Percentiles rank a stretch among this genome's conserved stretches.
phyloP scores from a whole-genome alignment of 2,329 filamentous ascomycete species.

The Trichoderma cornu-damae region DNA sequence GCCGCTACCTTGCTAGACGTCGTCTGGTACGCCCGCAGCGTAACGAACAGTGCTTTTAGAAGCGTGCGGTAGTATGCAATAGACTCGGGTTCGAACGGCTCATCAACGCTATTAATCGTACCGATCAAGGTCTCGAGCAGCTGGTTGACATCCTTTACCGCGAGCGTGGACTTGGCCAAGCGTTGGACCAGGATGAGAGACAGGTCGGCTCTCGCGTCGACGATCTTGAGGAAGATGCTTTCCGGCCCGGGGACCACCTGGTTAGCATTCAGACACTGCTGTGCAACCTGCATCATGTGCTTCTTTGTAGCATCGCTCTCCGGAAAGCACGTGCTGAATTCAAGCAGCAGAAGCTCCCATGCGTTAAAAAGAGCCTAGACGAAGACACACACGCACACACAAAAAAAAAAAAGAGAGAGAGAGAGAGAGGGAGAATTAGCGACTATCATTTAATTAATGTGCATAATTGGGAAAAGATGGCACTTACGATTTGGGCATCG shows the following conservation, averaged over 20 bases:
- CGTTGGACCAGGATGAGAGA: constrained; percentile 77
- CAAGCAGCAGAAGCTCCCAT: constrained; percentile 83
- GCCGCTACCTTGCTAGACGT: constrained; percentile 29
- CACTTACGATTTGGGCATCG: constrained; percentile 76
- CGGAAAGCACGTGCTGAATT: constrained; percentile 65
- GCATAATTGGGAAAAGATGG: not conserved
- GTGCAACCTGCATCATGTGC: constrained; percentile 68
- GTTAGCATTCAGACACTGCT: constrained; percentile 75
- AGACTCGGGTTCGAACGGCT: constrained; percentile 48
- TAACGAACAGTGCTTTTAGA: constrained; percentile 78
- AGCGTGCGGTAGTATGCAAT: constrained; percentile 75
- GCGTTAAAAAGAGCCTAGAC: constrained; percentile 74
- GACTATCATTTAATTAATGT: not conserved
- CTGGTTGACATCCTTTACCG: constrained; percentile 47
- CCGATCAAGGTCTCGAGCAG: constrained; percentile 48
- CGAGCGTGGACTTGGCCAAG: constrained; percentile 56
- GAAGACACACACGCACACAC: too few relatives aligned
- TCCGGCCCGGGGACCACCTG: constrained; percentile 66
- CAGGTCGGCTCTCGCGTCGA: constrained; percentile 71
- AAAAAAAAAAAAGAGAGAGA: not conserved
- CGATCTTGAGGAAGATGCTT: constrained; percentile 73
- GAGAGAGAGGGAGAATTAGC: too few relatives aligned
- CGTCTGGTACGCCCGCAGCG: constrained; percentile 60
- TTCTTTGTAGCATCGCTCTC: constrained; percentile 53
- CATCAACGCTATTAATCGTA: constrained; percentile 50